A percentile compares a stretch with the other conserved stretches of the same genome.
Evolutionary conservation across 768 basidiomycete genomes (phyloP).

Genomic region (Multifurca ochricompacta): DNA sequence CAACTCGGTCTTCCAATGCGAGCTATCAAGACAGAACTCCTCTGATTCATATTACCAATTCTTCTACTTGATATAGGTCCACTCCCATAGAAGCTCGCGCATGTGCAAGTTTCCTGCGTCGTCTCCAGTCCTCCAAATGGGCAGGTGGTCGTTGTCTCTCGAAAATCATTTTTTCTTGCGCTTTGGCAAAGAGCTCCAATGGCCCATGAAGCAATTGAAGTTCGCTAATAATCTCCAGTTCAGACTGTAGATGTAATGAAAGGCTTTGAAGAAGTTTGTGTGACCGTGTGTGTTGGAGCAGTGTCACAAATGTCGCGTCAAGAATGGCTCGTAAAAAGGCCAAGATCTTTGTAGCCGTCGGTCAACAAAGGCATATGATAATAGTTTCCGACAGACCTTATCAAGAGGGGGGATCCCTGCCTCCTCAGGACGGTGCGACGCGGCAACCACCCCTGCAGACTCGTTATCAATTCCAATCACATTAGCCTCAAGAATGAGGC

Average conservation of each 20-base stretch:
- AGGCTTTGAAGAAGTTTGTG: conserved; percentile 45
- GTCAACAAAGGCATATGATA: conserved; percentile 10
- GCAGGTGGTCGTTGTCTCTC: conserved; percentile 29
- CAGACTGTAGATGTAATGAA: conserved; percentile 45
- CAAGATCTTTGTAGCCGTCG: conserved; percentile 38
- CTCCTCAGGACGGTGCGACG: conserved; percentile 33
- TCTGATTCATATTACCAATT: conserved; percentile 43
- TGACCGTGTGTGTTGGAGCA: conserved; percentile 57
- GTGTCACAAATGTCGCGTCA: conserved; percentile 61
- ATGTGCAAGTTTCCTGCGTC: conserved; percentile 41
- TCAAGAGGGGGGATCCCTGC: conserved; percentile 4
- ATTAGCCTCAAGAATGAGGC: conserved; percentile 32
- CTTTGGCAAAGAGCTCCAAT: conserved; percentile 53
- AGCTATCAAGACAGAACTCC: neutral
- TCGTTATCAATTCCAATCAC: conserved; percentile 29
- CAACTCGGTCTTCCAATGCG: no score
- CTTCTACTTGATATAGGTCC: conserved; percentile 66
- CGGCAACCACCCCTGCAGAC: neutral
- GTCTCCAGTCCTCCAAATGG: conserved; percentile 27
- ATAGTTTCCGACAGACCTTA: conserved; percentile 17
- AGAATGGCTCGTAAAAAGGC: conserved; percentile 56
- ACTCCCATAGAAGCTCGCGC: conserved; percentile 46
- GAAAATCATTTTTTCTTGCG: conserved; percentile 41
- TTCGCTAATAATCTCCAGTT: conserved; percentile 42
- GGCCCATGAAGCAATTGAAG: conserved; percentile 52